Conservation (phyloP, 345 rosid species). For the Litchi chinensis region DNA sequence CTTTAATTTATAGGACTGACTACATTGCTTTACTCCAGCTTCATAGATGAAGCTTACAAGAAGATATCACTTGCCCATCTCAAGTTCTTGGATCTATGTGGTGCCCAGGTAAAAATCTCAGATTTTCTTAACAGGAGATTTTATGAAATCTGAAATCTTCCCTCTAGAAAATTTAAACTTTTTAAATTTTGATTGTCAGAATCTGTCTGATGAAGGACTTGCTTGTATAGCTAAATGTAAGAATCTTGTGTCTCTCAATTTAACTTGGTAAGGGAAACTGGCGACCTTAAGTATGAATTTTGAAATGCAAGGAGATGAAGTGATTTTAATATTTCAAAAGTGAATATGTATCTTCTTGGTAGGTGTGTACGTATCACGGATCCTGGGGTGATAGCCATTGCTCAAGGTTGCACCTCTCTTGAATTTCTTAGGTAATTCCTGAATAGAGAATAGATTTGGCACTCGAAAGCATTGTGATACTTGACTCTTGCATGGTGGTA, state of each 20-base stretch:
- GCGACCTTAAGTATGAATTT: background rate
- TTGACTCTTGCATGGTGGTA: background rate
- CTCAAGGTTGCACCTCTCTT: slow-evolving; percentile 73
- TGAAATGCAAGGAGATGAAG: slow-evolving; percentile 13
- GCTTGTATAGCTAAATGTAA: slow-evolving; percentile 69
- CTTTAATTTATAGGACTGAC: slow-evolving; percentile 15
- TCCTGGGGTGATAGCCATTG: slow-evolving; percentile 68
- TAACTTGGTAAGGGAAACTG: slow-evolving; percentile 72
- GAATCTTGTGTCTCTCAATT: slow-evolving; percentile 66
- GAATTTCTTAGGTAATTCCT: slow-evolving; percentile 72
- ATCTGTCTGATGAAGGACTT: slow-evolving; percentile 86
- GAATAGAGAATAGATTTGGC: background rate
- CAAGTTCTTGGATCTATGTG: slow-evolving; percentile 85
- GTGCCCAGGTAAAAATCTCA: slow-evolving; percentile 75
- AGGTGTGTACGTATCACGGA: slow-evolving; percentile 90
- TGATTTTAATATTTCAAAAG: slow-evolving; percentile 8
- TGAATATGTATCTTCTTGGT: slow-evolving; percentile 18
- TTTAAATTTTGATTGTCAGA: slow-evolving; percentile 47
- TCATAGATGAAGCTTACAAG: slow-evolving; percentile 77
- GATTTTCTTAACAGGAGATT: slow-evolving; percentile 14
- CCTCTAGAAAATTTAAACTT: slow-evolving; percentile 11
- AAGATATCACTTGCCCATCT: slow-evolving; percentile 58
- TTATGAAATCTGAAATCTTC: background rate
- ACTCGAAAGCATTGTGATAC: background rate
- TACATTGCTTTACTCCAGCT: slow-evolving; percentile 44